Base-by-base conservation (phyloP, 1,284 basidiomycete genomes). In the Apiotrichum gracile region DNA sequence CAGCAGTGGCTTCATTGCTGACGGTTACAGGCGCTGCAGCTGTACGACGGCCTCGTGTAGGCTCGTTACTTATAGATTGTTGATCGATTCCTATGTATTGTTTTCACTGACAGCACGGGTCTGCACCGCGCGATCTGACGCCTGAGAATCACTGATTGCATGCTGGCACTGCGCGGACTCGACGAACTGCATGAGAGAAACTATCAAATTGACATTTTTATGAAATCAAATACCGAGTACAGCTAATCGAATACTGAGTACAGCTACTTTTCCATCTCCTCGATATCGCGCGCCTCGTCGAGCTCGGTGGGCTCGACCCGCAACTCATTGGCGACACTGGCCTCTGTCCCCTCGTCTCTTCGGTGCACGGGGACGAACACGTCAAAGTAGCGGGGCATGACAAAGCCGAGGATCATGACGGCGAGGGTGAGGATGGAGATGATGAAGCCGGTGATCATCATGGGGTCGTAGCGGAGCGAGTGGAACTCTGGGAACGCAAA, bases 11-110 rank as follows among this genome's bases (percentile, higher is more conserved):
- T 34, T 35, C 40, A 37, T 39, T 27, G 44, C 39, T 50, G 10
- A 51, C 22, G 37, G 34, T 4, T 4, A 9, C 29, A 45, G 43
- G 78, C 79, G 21, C 67, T 80, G 45, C 78, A 77, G 34, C 68
- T 80, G 22, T 80, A 80, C 63, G 79, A 80, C 52, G 79, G 79
- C 24, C 68, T 80, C 38, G 79, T 80, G 40, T 79, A 73, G 29
- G 41, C 29, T 33, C 5, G 43, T 7, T 10, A 4, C n/a, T 19
- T 9, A 31, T 33, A 24, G 43, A 45, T n/a, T 31, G 43, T 45
- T 31, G 29, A 25, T 21, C 4, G 37, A 22, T n/a, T 14, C n/a
- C 43, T 29, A 45, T 45, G 43, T 45, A 45, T 45, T 45, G 43
- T 45, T 34, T 45, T 27, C 27, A 12, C 41, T 29, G 43, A n/a